Evolutionary conservation across 208 protist genomes (phyloP).

Genomic region (Crithidia fasciculata): DNA sequence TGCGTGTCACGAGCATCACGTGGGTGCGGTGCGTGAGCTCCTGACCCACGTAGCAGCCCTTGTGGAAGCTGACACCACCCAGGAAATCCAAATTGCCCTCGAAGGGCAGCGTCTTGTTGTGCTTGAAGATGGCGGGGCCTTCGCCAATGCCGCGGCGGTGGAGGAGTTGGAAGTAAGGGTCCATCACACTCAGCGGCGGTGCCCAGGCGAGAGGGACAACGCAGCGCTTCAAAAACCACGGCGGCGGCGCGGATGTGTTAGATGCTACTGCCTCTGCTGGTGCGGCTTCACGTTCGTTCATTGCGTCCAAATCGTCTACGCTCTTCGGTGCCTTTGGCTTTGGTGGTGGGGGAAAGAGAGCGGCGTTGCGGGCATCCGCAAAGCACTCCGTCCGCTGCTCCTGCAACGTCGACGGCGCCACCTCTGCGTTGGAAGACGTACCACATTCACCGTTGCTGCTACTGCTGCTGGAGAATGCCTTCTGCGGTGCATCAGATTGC

Average conservation of each 20-base stretch:
- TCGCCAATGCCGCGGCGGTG: constrained; percentile 84
- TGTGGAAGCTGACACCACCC: constrained; percentile 91
- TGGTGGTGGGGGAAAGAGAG: constrained; percentile 29
- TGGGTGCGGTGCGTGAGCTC: constrained; percentile 96
- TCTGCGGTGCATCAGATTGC: not conserved
- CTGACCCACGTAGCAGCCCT: constrained; percentile 97
- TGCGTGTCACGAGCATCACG: constrained; percentile 93
- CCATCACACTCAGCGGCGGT: constrained; percentile 9
- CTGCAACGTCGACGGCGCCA: not conserved
- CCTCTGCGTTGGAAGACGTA: not conserved
- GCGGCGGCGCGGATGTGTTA: not conserved
- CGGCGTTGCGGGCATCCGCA: constrained; percentile 60
- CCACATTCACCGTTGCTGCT: not conserved
- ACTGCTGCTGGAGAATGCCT: not conserved
- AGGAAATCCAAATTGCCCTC: constrained; percentile 94
- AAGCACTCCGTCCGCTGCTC: constrained; percentile 53
- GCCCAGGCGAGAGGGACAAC: constrained; percentile 20
- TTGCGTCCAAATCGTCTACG: too few relatives aligned
- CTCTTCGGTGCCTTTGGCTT: not conserved
- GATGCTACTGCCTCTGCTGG: too few relatives aligned
- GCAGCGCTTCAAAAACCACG: constrained; percentile 25
- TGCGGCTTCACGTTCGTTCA: too few relatives aligned
- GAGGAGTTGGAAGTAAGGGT: constrained; percentile 59
- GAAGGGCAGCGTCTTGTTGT: constrained; percentile 84
- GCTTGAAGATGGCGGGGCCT: constrained; percentile 67